These are phyloP conservation scores for Vachellia collinsii DNA, from an alignment of 306 rosid species.

Conservation along the genomic window DNA sequence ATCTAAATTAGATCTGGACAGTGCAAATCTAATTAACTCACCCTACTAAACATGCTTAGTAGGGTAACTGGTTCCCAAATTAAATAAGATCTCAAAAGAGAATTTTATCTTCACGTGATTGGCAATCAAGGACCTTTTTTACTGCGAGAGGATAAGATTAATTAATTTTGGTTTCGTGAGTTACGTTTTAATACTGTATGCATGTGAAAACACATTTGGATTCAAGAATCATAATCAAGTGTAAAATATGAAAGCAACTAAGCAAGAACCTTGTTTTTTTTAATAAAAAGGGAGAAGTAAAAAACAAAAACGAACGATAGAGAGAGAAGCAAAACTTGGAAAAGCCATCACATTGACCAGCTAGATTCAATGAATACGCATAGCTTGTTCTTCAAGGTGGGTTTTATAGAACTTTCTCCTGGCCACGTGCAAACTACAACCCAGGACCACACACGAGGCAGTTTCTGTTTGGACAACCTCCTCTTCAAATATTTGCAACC, in stretches of 20 bases:
- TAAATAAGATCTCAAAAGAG: too few species aligned
- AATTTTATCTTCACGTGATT: not conserved
- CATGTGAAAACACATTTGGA: not conserved
- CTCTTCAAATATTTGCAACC: not conserved
- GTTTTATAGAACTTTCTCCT: not conserved
- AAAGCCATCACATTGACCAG: conserved; percentile 58
- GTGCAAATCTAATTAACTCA: too few species aligned
- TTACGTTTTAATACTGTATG: too few species aligned
- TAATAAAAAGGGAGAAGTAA: too few species aligned
- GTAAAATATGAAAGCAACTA: not conserved
- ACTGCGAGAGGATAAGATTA: not conserved
- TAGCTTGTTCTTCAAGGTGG: too few species aligned
- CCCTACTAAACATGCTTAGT: too few species aligned
- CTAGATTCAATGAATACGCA: conserved; percentile 46
- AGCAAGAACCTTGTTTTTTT: not conserved
- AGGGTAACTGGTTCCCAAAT: too few species aligned
- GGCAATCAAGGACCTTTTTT: not conserved
- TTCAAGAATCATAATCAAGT: not conserved
- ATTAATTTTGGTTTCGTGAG: too few species aligned
- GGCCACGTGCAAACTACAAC: not conserved
- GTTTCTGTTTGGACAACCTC: not conserved
- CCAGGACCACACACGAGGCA: not conserved
- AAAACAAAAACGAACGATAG: too few species aligned
- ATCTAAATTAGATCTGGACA: too few species aligned
- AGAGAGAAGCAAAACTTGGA: not conserved